A percentile compares a stretch with the other conserved stretches of the same genome.
Evolutionary conservation across 805 yeast genomes (phyloP).

Genomic region (Sporopachydermia quercuum): DNA sequence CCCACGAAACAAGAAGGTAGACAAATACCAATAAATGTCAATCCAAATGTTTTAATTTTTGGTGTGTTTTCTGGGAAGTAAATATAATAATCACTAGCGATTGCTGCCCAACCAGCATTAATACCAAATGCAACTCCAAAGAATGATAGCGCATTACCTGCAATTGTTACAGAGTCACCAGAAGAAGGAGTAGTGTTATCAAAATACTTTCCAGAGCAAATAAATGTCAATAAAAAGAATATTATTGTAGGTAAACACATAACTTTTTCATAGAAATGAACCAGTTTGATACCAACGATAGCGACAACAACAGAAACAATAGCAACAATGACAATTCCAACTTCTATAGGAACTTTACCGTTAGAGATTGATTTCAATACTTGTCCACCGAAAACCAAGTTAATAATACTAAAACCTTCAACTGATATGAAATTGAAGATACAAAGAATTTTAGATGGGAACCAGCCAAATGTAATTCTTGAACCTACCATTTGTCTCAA

Average conservation of each 20-base stretch:
- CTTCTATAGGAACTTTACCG: slow-evolving; percentile 45
- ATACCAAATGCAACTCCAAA: slow-evolving; percentile 53
- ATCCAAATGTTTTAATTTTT: slow-evolving; percentile 31
- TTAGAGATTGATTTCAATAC: slow-evolving; percentile 44
- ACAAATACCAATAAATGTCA: slow-evolving; percentile 49
- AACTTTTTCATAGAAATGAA: slow-evolving; percentile 44
- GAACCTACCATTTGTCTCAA: slow-evolving; percentile 72
- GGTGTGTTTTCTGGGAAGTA: slow-evolving; percentile 54
- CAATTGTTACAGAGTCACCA: slow-evolving; percentile 30
- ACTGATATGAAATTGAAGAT: slow-evolving; percentile 53
- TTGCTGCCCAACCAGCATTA: slow-evolving; percentile 71
- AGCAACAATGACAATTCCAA: slow-evolving; percentile 52
- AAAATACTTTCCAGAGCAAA: slow-evolving; percentile 23
- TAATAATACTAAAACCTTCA: slow-evolving; percentile 67
- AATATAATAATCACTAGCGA: slow-evolving; percentile 62
- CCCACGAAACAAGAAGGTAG: slow-evolving; percentile 58
- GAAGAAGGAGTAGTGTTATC: slow-evolving; percentile 19
- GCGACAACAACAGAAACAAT: slow-evolving; percentile 43
- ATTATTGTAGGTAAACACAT: slow-evolving; percentile 47
- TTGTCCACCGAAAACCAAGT: slow-evolving; percentile 64
- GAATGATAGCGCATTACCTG: slow-evolving; percentile 50
- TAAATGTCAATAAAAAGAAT: slow-evolving; percentile 45
- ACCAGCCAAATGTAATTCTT: slow-evolving; percentile 60
- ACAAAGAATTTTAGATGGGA: slow-evolving; percentile 56
- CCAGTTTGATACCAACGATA: slow-evolving; percentile 54